These are phyloP conservation scores for Fimicolochytrium jonesii DNA, from an alignment of 192 early-diverging fungal species.

Conservation along the genomic window DNA sequence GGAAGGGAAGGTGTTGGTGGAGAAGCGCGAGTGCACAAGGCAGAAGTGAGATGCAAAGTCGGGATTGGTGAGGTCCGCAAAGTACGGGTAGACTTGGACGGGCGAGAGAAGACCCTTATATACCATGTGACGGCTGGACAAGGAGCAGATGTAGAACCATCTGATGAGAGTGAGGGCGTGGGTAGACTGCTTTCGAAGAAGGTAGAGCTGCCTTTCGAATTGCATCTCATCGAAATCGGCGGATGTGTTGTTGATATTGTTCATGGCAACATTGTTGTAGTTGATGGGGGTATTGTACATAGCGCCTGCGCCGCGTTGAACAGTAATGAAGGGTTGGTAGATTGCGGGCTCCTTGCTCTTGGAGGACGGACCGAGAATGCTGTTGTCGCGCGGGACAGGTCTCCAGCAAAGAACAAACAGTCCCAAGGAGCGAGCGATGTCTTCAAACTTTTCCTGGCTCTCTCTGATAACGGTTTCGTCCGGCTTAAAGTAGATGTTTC, in stretches of 20 bases:
- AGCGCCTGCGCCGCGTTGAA: constrained; percentile 25
- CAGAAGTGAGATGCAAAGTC: constrained; percentile 88
- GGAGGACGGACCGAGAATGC: constrained; percentile 85
- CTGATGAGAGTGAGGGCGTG: constrained; percentile 79
- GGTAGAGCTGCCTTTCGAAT: constrained; percentile 84
- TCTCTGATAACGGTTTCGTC: constrained; percentile 62
- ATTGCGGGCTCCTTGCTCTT: constrained; percentile 88
- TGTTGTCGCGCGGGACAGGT: constrained; percentile 74
- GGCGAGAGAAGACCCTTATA: constrained; percentile 98
- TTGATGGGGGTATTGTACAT: too few relatives aligned
- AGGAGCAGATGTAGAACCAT: constrained; percentile 97
- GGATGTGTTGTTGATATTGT: too few relatives aligned
- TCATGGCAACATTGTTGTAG: constrained; percentile 35
- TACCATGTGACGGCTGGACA: constrained; percentile 87
- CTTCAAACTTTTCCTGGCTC: constrained; percentile 70
- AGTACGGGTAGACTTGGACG: constrained; percentile 91
- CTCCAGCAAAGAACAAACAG: constrained; percentile 88
- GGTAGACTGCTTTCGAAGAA: constrained; percentile 86
- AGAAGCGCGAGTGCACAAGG: constrained; percentile 97
- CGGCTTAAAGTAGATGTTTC: constrained; percentile 87
- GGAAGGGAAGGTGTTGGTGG: constrained; percentile 97
- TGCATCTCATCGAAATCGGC: constrained; percentile 38
- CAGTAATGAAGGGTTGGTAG: constrained; percentile 85
- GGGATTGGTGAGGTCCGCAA: constrained; percentile 79
- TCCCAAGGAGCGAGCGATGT: constrained; percentile 68